Percentiles rank a stretch among this genome's conserved stretches.
Conservation (phyloP, 306 rosid species). For the Begonia loranthoides region DNA sequence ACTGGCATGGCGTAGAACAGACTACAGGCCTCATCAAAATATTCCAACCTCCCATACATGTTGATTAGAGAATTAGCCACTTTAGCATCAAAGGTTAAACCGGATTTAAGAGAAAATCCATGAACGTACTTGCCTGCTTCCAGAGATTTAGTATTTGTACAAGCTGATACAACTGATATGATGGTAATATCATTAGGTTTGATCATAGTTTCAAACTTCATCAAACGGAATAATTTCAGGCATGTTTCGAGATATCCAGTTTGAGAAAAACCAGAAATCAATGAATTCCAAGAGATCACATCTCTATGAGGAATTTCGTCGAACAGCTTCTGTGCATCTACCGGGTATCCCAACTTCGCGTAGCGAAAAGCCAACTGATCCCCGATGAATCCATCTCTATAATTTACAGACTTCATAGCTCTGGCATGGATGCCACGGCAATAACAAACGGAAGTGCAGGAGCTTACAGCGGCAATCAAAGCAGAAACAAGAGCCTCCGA, state of each 20-base stretch:
- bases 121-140: conserved; percentile 45
- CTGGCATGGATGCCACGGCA: conserved; percentile 47
- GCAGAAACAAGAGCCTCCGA: conserved; percentile 27
- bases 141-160: conserved; percentile 21
- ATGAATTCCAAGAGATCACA: conserved; percentile 55
- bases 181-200: conserved; percentile 44
- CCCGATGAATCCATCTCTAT: conserved; percentile 56
- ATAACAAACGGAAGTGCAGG: conserved; percentile 31
- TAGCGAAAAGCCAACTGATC: conserved; percentile 53
- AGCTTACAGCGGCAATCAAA: conserved; percentile 29
- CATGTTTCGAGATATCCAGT: conserved; percentile 29
- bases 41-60: conserved; percentile 59
- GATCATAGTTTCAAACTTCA: conserved; percentile 26
- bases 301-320: conserved; percentile 55
- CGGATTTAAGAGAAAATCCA: conserved; percentile 40
- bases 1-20: conserved; percentile 37
- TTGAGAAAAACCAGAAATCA: conserved; percentile 48
- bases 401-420: conserved; percentile 43
- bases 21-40: conserved; percentile 25
- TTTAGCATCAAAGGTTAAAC: conserved; percentile 37
- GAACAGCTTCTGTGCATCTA: conserved; percentile 46
- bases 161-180: conserved; percentile 43
- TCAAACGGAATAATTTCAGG: conserved; percentile 24
- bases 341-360: conserved; percentile 26
- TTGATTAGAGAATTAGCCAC: conserved; percentile 42